Base-by-base conservation (phyloP, 164 flowering plant genomes). In the Buxus sempervirens region DNA sequence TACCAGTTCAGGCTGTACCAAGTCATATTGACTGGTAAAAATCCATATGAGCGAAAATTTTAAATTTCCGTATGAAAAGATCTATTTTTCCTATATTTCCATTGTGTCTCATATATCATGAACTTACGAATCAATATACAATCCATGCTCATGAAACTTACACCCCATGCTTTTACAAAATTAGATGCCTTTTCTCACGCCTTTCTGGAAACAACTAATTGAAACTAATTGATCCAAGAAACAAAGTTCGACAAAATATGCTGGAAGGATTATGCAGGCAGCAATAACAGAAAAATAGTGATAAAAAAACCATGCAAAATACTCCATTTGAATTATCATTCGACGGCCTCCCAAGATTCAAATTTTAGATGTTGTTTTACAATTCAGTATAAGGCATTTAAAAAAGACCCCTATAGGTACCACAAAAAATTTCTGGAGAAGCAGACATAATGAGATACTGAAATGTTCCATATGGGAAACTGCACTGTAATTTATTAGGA, bases 231-330 rank as follows among this genome's bases (percentile, higher is more conserved):
- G 24, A n/a, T 28, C 23, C 32, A 20, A 60, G n/a, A 32, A 32
- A 60, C 13, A 60, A 41, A 60, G 1, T 60, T 32, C 32, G 41
- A 45, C 51, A 10, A 45, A 32, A 45, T 5, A 45, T 45, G 51
- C 51, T 45, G 51, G 51, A 10, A 45, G 51, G 51, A 10, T 45
- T 5, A 10, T 10, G 51, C 16, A 45, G 51, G 16, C 51, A 45
- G 14, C 38, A 32, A 3, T 32, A 32, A 9, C 45, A 60, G 21
- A n/a, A 60, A 60, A 60, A 38, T 10, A 20, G 9, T 22, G 24
- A 60, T n/a, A 36, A 60, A 38, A 32, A 24, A 60, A 60, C 25
- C n/a, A 60, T 28, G 63, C 63, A 60, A 1, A 42, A 60, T 36
- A 48, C 23, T 60, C 48, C 12, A 10, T 32, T 36, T 48, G 48